phyloP scores from a whole-genome alignment of 1,139 yeast genomes.

The Saccharomyces hybrid region DNA sequence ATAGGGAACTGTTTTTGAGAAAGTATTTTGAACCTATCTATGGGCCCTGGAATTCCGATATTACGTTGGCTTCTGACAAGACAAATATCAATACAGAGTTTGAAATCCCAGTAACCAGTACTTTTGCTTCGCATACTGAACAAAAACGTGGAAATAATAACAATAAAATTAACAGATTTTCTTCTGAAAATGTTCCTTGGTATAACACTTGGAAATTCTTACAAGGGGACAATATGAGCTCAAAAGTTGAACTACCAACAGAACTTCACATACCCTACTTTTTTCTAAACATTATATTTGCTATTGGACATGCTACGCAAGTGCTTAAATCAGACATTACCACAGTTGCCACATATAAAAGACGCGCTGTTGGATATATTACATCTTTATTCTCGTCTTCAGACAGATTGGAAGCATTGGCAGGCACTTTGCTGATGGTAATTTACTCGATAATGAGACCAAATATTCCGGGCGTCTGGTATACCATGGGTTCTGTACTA shows the following conservation, averaged over 20 bases:
- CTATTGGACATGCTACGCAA: slow-evolving; percentile 70
- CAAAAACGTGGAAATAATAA: slow-evolving; percentile 1
- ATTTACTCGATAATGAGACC: slow-evolving; percentile 70
- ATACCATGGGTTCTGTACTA: slow-evolving; percentile 71
- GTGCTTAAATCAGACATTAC: slow-evolving; percentile 62
- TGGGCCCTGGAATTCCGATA: slow-evolving; percentile 49
- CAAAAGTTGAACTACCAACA: slow-evolving; percentile 36
- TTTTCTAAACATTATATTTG: slow-evolving; percentile 68
- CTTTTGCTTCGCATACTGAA: background rate
- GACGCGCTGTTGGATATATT: slow-evolving; percentile 58
- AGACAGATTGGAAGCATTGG: slow-evolving; percentile 64
- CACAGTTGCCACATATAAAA: slow-evolving; percentile 64
- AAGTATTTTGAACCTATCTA: slow-evolving; percentile 69
- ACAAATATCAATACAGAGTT: slow-evolving; percentile 42
- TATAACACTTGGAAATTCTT: slow-evolving; percentile 12
- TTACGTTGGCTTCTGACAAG: slow-evolving; percentile 55
- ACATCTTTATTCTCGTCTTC: slow-evolving; percentile 51
- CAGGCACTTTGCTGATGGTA: slow-evolving; percentile 62
- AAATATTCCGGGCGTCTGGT: slow-evolving; percentile 88
- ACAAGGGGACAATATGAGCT: slow-evolving; percentile 4
- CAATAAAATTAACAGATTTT: background rate
- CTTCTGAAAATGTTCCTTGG: slow-evolving; percentile 16
- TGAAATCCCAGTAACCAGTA: slow-evolving; percentile 9
- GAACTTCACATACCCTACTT: slow-evolving; percentile 43
- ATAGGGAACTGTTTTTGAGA: slow-evolving; percentile 65